Evolutionary conservation across 129 eudicot species (phyloP), one percentile per base, ranked within the genome.

Genomic region (Lactuca sativa): DNA sequence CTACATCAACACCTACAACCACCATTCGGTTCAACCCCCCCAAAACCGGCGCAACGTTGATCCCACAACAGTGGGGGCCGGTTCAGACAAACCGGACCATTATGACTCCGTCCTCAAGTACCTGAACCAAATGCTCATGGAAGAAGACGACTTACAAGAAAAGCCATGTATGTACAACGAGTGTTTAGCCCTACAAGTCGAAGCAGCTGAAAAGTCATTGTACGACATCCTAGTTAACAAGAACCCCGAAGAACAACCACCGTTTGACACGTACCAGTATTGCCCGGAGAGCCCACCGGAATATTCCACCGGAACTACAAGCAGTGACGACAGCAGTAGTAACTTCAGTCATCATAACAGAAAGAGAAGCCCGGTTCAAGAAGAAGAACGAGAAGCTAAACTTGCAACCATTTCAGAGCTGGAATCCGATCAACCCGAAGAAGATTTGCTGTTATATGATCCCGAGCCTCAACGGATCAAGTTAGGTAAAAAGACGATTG

Each of bases 121-220:
- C 67, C 55, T 89, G 47, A 69, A 49, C 53, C 78, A 82, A 72
- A 89, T 86, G 84, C 69, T 89, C 16, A 75, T 89, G 87, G 92
- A 86, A 73, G 96, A 86, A 58, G 89, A 82, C 12, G 86, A 86
- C 33, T 71, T 83, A 66, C 82, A 83, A 43, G 71, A 63, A 6
- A 70, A 67, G 62, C 89, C 92, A 0, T 72, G 83, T 59, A 81
- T 84, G 85, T 59, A 81, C 48, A 83, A 78, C 15, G 89, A 85
- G 13, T 78, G 86, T 66, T 55, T 77, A 51, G 84, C 91, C 52
- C 49, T 85, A 30, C 95, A 85, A 78, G 80, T 60, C 2, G 80
- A 75, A 49, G 95, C 91, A 5, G 78, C 90, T 3, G 88, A 88
- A 58, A 84, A 72, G 15, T 79, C 82, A 47, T 77, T 84, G 72